Evolutionary conservation across 176 grass and related monocot species (phyloP), one percentile per base, ranked within the genome.

Genomic region (Oryza meyeriana): DNA sequence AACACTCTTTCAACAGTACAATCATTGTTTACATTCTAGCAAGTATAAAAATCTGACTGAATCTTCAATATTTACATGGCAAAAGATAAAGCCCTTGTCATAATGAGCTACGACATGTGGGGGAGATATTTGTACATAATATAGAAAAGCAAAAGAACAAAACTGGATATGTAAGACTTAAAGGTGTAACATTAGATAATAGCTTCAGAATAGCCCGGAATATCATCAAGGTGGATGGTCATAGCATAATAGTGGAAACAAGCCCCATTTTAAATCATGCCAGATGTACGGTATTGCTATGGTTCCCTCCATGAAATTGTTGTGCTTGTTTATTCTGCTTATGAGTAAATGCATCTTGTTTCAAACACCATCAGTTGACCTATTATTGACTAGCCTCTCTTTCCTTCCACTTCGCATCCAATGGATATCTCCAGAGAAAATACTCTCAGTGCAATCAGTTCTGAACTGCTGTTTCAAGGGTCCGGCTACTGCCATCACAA

Each of bases 11-110:
- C 68, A 86, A 78, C 2, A 73, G 17, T 68, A 89, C 30, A 82
- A 1, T 45, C 74, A 85, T 50, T 30, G 47, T 86, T 81, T 86
- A 90, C 88, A 90, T 61, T 82, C 66, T 82, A 86, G 31, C 35
- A 66, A 78, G 47, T 55, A 78, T 86, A 69, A 64, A 34, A 55
- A 81, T 72, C 34, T 58, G 28, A 26, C 74, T 61, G 61, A 59
- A 88, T 74, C 31, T 68, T 74, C 11, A 61, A 74, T 58, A 30
- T 73, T 86, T 86, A 86, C 88, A 90, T 78, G 62, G 61, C 32
- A 82, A 78, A 80, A 50, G 62, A 89, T 48, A 44, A 44, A 84
- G 79, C 74, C 76, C 74, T 55, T 80, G 5, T 68, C 45, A 71
- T 52, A 84, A 72, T 33, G 35, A 84, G 68, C 59, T 77, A n/a